Evolutionary conservation across 176 grass and related monocot genomes (phyloP), one percentile per base, ranked within the genome.

Genomic region (Rhynchospora breviuscula): DNA sequence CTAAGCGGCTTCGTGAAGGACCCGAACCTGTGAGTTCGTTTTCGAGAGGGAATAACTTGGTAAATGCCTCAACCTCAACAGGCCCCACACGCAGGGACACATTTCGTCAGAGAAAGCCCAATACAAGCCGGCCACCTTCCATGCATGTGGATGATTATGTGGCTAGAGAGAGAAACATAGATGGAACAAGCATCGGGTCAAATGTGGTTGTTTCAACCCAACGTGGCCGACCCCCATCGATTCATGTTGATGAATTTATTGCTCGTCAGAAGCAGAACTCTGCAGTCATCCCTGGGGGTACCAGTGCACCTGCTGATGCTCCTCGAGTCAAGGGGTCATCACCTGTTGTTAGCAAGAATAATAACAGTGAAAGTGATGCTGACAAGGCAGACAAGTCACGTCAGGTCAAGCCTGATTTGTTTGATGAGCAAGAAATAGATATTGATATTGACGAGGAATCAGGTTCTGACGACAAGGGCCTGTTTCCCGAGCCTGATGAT

Each of bases 131-230:
- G 84, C 95, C 95, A 61, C 95, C 95, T 83, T 98, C 95, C 35
- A 98, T 98, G 95, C 95, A 98, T 86, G 95, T 98, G n/a, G 95
- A 98, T 84, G 95, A 98, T 89, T 98, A 98, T 88, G 95, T 98
- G 48, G 95, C 92, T 63, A 87, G 95, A 88, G 95, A 98, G 91
- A 98, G 92, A 87, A 94, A 95, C 86, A 95, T 95, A 73, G 95
- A 98, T 80, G 89, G 89, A 88, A 88, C 95, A 82, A 95, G 95
- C 81, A 98, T 88, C 78, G 91, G 90, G 58, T 90, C 91, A 74
- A 98, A 91, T 93, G 88, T 88, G 63, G 86, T 90, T 81, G 89
- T 66, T 87, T 93, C 92, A 72, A 89, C 87, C 47, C 90, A 91
- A 56, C 92, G 92, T 25, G 89, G 95, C 73, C 89, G 95, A 49